Evolutionary conservation across 768 basidiomycete species (phyloP).

Genomic region (Candolleomyces efflorescens): DNA sequence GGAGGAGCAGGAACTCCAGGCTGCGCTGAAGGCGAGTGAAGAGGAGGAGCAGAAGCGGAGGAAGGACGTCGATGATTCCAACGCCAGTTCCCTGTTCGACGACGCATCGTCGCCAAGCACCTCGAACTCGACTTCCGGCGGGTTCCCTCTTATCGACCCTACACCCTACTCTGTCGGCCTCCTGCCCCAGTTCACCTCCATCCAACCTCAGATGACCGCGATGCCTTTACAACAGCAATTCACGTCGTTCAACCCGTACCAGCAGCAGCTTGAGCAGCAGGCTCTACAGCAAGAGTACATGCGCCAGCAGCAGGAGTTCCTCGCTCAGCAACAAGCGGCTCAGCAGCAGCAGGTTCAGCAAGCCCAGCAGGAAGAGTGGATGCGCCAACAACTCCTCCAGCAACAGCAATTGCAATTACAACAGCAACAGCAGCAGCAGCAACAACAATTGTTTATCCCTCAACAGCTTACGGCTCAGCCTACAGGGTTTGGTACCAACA

Average conservation of each 20-base stretch:
- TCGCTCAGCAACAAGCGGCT: slow-evolving; percentile 48
- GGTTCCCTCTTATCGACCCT: slow-evolving; percentile 61
- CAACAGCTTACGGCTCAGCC: slow-evolving; percentile 52
- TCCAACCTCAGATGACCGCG: slow-evolving; percentile 71
- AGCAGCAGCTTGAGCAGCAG: slow-evolving; percentile 91
- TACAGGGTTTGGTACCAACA: slow-evolving; percentile 90
- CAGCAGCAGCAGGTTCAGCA: slow-evolving; percentile 57
- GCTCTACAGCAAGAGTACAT: slow-evolving; percentile 77
- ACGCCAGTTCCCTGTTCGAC: slow-evolving; percentile 77
- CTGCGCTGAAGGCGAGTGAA: slow-evolving; percentile 81
- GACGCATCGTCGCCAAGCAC: slow-evolving; percentile 42
- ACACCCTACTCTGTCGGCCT: slow-evolving; percentile 54
- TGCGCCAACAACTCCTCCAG: slow-evolving; percentile 41
- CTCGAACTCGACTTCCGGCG: slow-evolving; percentile 28
- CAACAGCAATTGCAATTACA: slow-evolving; percentile 51
- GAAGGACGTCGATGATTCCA: slow-evolving; percentile 68
- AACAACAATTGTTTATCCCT: slow-evolving; percentile 44
- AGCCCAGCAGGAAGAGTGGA: slow-evolving; percentile 47
- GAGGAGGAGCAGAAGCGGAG: slow-evolving; percentile 84
- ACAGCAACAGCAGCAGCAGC: slow-evolving; percentile 34
- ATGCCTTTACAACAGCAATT: slow-evolving; percentile 67
- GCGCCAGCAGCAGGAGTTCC: slow-evolving; percentile 69
- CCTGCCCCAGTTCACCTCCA: slow-evolving; percentile 45
- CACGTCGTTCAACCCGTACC: slow-evolving; percentile 91
- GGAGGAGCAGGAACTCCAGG: slow-evolving; percentile 81